Percentiles rank a stretch among this genome's conserved stretches.
Conservation (phyloP, 345 rosid species). For the Aegle marmelos region DNA sequence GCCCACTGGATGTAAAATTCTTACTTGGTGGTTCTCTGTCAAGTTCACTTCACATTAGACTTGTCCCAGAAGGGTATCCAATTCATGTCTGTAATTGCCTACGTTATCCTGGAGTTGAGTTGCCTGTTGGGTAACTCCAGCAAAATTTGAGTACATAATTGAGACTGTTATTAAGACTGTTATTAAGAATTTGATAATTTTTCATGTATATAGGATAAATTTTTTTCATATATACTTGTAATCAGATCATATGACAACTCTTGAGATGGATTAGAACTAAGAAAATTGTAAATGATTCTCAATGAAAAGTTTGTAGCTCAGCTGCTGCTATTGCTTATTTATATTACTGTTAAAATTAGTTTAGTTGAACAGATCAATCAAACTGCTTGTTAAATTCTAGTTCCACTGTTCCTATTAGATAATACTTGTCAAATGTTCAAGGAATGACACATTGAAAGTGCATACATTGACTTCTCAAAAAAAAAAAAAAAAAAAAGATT, state of each 20-base stretch:
- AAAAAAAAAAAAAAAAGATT: too few species aligned
- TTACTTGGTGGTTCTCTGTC: background rate
- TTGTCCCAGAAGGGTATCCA: background rate
- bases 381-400: too few species aligned
- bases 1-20: background rate
- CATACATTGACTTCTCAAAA: too few species aligned
- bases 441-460: background rate
- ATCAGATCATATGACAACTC: background rate
- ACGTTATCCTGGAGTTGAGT: conserved; percentile 1
- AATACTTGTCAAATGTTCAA: background rate
- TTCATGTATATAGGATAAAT: background rate
- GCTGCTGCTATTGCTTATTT: background rate
- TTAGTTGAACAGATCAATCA: too few species aligned
- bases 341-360: too few species aligned
- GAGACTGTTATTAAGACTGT: background rate
- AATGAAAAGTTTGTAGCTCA: background rate
- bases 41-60: background rate
- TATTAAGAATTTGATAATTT: background rate
- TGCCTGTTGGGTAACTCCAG: conserved; percentile 6
- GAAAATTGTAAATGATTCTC: background rate
- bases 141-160: conserved; percentile 3
- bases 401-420: too few species aligned
- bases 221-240: background rate
- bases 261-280: background rate
- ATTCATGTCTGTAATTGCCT: background rate